phyloP scores from a whole-genome alignment of 2,329 filamentous ascomycete genomes.

The Drechslerella stenobrocha region DNA sequence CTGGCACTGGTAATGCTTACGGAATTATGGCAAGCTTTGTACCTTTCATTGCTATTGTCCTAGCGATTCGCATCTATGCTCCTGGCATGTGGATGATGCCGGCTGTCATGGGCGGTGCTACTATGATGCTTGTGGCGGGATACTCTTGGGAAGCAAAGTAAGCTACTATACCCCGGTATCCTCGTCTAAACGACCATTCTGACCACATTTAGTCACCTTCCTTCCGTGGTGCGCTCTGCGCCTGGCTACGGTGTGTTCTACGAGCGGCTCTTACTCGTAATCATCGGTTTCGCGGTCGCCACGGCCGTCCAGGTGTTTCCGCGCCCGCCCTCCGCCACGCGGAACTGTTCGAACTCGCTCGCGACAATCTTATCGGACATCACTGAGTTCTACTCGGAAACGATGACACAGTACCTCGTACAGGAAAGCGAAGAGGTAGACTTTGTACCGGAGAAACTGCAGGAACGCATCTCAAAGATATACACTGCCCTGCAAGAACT shows the following conservation, averaged over 20 bases:
- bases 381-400: conserved; percentile 60
- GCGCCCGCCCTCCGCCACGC: conserved; percentile 58
- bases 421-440: conserved; percentile 54
- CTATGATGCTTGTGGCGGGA: conserved; percentile 53
- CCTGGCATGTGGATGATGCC: conserved; percentile 54
- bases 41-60: conserved; percentile 53
- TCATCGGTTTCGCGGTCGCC: conserved; percentile 58
- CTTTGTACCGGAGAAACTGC: conserved; percentile 51
- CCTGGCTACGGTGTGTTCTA: conserved; percentile 60
- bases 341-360: conserved; percentile 58
- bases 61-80: conserved; percentile 56
- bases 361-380: conserved; percentile 58
- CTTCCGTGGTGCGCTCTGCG: conserved; percentile 16
- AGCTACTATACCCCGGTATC: not conserved
- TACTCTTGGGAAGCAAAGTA: conserved; percentile 42
- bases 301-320: conserved; percentile 60
- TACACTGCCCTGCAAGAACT: conserved; percentile 53
- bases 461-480: conserved; percentile 53
- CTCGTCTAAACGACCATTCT: not conserved
- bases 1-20: conserved; percentile 60
- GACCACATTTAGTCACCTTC: conserved; percentile 18
- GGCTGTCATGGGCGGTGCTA: conserved; percentile 56
- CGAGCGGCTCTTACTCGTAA: conserved; percentile 58
- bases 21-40: conserved; percentile 59
- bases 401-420: conserved; percentile 58